Base-by-base conservation (phyloP, 306 rosid genomes). In the Cajanus cajan region DNA sequence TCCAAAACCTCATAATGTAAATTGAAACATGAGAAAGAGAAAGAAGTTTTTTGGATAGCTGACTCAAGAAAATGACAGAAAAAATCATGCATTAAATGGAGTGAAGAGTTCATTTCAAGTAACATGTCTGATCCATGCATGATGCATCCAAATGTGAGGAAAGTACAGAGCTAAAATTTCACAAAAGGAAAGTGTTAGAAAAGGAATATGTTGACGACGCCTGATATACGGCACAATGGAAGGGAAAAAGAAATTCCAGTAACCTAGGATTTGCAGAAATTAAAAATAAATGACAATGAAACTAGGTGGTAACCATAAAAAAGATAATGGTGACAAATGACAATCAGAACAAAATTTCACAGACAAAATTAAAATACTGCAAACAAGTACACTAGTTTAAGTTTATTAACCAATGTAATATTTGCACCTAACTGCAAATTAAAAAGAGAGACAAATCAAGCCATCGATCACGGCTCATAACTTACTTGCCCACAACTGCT, bases 401-500 rank as follows among this genome's bases (percentile, higher is more conserved):
- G 61, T 62, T 19, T 48, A 41, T 58, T 41, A 65, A 48, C 71
- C 62, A 85, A 44, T 13, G 40, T 39, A 66, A 54, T 16, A 52
- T 59, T 11, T 65, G 39, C 54, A 19, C 25, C 43, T 25, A 70
- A 19, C 40, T 24, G 43, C 37, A 52, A 70, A 21, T 34, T 18
- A 25, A 21, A 78, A 51, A 15, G 67, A 66, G 36, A 11, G 64
- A 70, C 25, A 15, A 28, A 55, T 5, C 48, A 37, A 52, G 33
- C 50, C 3, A 52, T 57, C 62, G 19, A 80, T 50, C 34, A 76
- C 76, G 47, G 74, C 18, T 51, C 37, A 47, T 51, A 63, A 87
- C 95, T 89, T 88, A 94, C 98, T 70, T 92, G 97, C 71, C 98
- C 98, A 63, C 97, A 94, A 66, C 63, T 82, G 76, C 89, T 88